Base-by-base conservation (phyloP, 768 basidiomycete genomes). In the Termitomyces sp. region DNA sequence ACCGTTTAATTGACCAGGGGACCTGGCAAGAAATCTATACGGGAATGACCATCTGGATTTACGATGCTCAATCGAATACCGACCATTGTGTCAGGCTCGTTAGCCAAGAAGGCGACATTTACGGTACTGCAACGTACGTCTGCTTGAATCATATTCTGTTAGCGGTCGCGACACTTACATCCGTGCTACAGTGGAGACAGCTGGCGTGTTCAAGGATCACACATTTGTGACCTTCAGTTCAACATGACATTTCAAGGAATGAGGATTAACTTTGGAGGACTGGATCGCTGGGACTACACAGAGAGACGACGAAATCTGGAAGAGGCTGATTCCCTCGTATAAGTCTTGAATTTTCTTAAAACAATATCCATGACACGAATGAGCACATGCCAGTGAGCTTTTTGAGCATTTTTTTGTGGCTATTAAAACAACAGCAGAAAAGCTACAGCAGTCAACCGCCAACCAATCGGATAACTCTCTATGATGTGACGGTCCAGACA, bases 401-500 rank as follows among this genome's bases (percentile, higher is more conserved):
- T 68, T 69, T 63, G 67, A 69, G 66, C 63, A 63, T 59, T 62
- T 51, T 64, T 66, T 65, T 65, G 60, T 61, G 51, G 55, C 59
- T 61, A 68, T 58, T 45, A 40, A 44, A 62, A 59, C 57, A 59
- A 63, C 60, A 62, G 54, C 60, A 59, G 37, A 60, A 63, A 62
- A 57, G n/a, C 61, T 49, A 62, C 57, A 57, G 47, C 48, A 50
- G 58, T 50, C 58, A 32, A 52, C 48, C 46, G 56, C 56, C 31
- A 64, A 56, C 57, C 64, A 37, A 63, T 61, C 62, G 59, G 54
- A 59, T 63, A 63, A 56, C 60, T 60, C 75, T 74, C 78, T 77
- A 82, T 78, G 81, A 78, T 60, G 81, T 82, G 63, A 95, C 92
- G 67, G 85, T 88, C 92, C 91, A 95, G 72, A 94, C 91, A 64